Conservation (phyloP, 2,329 filamentous ascomycete species). For the Macrophomina tecta region DNA sequence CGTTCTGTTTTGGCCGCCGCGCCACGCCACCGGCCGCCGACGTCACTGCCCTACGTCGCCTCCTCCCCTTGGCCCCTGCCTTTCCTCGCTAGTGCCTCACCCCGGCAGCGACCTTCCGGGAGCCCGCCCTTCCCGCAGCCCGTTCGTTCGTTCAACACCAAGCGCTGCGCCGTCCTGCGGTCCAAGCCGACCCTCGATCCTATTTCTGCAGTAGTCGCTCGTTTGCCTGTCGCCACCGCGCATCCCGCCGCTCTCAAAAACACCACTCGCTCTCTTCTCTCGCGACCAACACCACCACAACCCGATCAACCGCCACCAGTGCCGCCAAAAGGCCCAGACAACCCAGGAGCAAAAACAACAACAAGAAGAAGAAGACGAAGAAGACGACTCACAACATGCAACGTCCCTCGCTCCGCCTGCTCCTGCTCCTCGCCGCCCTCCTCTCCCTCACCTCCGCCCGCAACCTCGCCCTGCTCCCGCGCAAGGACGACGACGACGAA, state of each 20-base stretch:
- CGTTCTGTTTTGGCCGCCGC: background rate
- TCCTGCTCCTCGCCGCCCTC: background rate
- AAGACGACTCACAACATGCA: background rate
- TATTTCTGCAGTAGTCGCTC: background rate
- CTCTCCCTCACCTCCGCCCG: background rate
- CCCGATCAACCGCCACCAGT: no score
- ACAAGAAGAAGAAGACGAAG: background rate
- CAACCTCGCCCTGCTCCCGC: background rate
- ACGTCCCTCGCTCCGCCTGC: background rate
- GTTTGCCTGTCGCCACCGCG: background rate
- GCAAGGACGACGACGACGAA: background rate
- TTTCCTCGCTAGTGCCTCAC: background rate
- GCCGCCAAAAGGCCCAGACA: background rate
- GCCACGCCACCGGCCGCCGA: background rate
- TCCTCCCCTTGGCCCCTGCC: background rate
- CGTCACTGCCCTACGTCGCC: constrained; percentile 5
- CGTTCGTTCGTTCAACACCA: background rate
- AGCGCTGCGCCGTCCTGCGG: background rate
- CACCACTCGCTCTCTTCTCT: background rate
- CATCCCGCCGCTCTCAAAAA: background rate
- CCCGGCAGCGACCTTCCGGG: background rate
- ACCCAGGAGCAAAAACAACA: background rate
- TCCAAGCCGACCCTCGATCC: background rate
- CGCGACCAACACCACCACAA: background rate
- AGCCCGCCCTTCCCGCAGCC: background rate